phyloP scores from a whole-genome alignment of 2,329 filamentous ascomycete species.

The Penicillium digitatum region DNA sequence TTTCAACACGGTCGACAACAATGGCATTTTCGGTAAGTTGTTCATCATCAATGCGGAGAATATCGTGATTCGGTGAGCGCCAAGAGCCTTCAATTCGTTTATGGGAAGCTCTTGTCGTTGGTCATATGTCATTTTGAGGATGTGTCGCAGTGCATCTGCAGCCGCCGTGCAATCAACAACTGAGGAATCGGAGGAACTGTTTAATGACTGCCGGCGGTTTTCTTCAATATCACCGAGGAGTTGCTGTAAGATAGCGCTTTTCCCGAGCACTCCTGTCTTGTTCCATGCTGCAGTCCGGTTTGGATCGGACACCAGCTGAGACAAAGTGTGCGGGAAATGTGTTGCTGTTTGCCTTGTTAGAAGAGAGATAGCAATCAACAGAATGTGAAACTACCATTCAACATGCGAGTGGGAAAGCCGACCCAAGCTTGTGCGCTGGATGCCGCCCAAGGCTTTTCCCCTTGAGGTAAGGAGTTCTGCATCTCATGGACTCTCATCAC shows the following conservation, averaged over 20 bases:
- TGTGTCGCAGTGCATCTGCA: not conserved
- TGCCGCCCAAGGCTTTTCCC: not conserved
- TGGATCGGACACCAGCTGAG: not conserved
- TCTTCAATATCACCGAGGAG: not conserved
- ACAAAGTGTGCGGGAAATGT: not conserved
- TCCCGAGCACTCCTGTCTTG: not conserved
- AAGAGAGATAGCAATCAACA: not conserved
- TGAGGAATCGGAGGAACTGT: not conserved
- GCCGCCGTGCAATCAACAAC: not conserved
- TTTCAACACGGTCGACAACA: not conserved
- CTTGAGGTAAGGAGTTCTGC: not conserved
- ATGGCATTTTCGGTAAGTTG: not conserved
- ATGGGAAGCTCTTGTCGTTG: not conserved
- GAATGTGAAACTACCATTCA: too few relatives aligned
- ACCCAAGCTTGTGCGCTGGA: not conserved
- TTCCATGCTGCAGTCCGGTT: not conserved
- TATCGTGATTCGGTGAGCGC: not conserved
- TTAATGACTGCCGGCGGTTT: not conserved
- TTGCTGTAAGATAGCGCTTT: not conserved
- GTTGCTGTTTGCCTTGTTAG: not conserved
- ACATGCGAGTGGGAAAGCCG: not conserved
- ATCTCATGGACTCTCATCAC: not conserved
- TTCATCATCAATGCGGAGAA: not conserved
- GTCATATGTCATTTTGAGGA: not conserved
- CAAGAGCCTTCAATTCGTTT: not conserved